Percentiles rank a stretch among this genome's conserved stretches.
phyloP scores from a whole-genome alignment of 225 moss, liverwort and hornwort genomes.

The Climacium dendroides region DNA sequence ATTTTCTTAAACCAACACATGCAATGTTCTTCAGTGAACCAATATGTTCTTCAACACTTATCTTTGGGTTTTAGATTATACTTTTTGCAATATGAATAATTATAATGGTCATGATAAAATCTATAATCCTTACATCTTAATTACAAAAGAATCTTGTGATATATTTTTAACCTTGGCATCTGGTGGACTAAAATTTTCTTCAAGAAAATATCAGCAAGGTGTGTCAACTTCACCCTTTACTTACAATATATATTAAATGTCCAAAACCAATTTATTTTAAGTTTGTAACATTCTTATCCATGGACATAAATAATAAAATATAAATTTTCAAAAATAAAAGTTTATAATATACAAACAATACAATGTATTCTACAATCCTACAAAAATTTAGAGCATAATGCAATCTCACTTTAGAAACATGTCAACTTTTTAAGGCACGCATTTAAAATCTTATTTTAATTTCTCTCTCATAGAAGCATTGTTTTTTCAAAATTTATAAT shows the following conservation, averaged over 20 bases:
- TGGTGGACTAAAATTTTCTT: background rate
- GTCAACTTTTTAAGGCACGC: accelerated
- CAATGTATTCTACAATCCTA: accelerated
- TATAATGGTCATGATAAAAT: no score
- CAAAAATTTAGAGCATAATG: background rate
- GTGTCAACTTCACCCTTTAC: no score
- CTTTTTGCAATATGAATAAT: background rate
- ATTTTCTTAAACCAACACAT: no score
- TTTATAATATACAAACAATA: background rate
- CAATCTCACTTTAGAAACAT: background rate
- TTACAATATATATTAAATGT: no score
- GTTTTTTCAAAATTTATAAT: no score
- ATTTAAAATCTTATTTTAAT: background rate
- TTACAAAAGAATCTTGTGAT: background rate
- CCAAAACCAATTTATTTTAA: background rate
- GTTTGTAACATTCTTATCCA: background rate
- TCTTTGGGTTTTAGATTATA: background rate
- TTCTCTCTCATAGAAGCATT: accelerated
- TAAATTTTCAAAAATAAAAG: background rate
- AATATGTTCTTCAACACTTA: background rate
- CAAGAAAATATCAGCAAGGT: accelerated
- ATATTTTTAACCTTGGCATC: accelerated
- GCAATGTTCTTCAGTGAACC: background rate
- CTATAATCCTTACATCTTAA: background rate
- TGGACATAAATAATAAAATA: background rate